A percentile compares a stretch with the other conserved stretches of the same genome.
Conservation (phyloP, 2,329 filamentous ascomycete species). For the Chaetomium olivaceum region DNA sequence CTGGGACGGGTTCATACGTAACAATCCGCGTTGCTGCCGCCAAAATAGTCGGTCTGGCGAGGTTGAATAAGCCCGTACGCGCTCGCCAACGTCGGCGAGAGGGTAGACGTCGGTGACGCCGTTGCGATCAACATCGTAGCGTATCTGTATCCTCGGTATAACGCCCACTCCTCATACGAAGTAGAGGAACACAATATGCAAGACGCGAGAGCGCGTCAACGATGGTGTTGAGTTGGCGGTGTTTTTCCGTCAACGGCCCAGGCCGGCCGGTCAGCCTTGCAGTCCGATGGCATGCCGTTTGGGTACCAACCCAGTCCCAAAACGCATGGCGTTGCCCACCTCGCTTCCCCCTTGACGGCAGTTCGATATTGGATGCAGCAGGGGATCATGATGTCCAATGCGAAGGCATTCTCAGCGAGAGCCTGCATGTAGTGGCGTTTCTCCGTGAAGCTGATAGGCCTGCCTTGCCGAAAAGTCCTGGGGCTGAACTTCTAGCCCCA, state of each 20-base stretch:
- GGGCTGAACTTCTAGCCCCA: slow-evolving; percentile 5
- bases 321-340: neutral
- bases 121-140: slow-evolving; percentile 17
- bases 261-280: neutral
- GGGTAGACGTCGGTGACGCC: slow-evolving; percentile 23
- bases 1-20: slow-evolving; percentile 2
- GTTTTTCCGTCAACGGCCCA: neutral
- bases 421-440: slow-evolving; percentile 10
- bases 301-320: neutral
- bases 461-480: neutral
- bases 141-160: neutral
- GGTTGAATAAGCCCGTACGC: slow-evolving; percentile 17
- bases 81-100: slow-evolving; percentile 25
- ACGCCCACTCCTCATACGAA: neutral
- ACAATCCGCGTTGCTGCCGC: slow-evolving; percentile 17
- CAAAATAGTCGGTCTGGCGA: slow-evolving; percentile 18
- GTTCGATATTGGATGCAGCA: neutral
- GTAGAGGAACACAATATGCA: neutral
- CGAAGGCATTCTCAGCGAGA: neutral
- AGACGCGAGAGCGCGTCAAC: neutral
- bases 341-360: neutral
- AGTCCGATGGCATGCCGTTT: neutral
- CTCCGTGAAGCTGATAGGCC: slow-evolving; percentile 9
- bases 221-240: neutral
- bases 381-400: neutral